A percentile compares a stretch with the other conserved stretches of the same genome.
Evolutionary conservation across 163 green algal species (phyloP).

Genomic region (Chlamydomonas reinhardtii): DNA sequence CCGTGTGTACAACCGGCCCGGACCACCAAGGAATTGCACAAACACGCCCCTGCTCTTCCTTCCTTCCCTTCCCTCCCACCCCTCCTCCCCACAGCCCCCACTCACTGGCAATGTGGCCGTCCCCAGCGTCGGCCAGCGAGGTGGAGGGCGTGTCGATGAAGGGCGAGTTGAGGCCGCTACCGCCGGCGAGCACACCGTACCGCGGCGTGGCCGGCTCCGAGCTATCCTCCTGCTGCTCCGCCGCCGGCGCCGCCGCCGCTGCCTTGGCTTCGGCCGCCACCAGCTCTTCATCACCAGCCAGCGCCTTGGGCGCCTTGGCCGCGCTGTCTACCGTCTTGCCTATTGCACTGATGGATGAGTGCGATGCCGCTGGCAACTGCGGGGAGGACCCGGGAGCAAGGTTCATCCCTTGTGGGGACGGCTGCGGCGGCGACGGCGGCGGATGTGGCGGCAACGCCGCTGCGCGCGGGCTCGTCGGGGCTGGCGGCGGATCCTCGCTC

Average conservation of each 20-base stretch:
- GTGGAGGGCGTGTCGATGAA: constrained; percentile 26
- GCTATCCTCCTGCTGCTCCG: not conserved
- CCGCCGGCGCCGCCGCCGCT: too few relatives aligned
- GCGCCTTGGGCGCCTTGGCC: too few relatives aligned
- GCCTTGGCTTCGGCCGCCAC: not conserved
- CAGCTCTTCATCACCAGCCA: not conserved
- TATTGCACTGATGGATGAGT: too few relatives aligned
- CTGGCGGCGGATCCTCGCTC: not conserved
- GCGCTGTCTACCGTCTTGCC: too few relatives aligned
- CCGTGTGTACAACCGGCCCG: too few relatives aligned
- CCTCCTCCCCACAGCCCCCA: not conserved
- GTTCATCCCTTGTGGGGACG: too few relatives aligned
- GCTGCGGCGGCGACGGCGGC: not conserved
- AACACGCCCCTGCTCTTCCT: too few relatives aligned
- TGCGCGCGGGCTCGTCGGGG: not conserved
- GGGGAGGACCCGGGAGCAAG: too few relatives aligned
- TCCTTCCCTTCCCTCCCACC: too few relatives aligned
- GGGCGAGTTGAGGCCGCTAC: constrained; percentile 1
- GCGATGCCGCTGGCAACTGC: too few relatives aligned
- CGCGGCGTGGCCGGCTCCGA: constrained; percentile 14
- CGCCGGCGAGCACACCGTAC: not conserved
- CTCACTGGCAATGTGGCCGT: constrained; percentile 31
- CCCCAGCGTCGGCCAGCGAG: constrained; percentile 21
- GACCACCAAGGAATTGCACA: too few relatives aligned
- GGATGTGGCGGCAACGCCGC: not conserved